A percentile compares a stretch with the other conserved stretches of the same genome.
Evolutionary conservation across 2,329 filamentous ascomycete genomes (phyloP).

Genomic region (Aureobasidium sp.): DNA sequence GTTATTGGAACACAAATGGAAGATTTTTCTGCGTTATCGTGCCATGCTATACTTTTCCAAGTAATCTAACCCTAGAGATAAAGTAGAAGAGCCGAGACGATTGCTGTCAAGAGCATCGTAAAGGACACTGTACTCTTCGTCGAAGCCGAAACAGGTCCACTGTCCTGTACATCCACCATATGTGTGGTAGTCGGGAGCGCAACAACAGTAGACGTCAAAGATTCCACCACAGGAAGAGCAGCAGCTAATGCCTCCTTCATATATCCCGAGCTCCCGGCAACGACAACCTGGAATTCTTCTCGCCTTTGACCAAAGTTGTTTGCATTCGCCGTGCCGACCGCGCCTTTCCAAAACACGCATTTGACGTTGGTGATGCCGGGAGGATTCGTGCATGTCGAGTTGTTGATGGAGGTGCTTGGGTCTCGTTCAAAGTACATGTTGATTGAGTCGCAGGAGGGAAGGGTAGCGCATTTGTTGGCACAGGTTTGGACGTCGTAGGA

Average conservation of each 20-base stretch:
- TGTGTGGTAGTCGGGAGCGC: constrained; percentile 12
- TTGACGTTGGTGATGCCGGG: constrained; percentile 27
- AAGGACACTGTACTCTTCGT: background rate
- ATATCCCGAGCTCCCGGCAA: background rate
- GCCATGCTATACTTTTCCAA: no score
- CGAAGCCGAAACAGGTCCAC: background rate
- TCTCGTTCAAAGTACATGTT: constrained; percentile 14
- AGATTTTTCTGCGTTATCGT: no score
- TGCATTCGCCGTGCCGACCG: constrained; percentile 21
- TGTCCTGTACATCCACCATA: background rate
- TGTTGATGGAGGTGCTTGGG: constrained; percentile 23
- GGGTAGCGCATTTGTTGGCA: background rate
- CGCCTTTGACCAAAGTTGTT: constrained; percentile 24
- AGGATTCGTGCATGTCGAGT: constrained; percentile 29
- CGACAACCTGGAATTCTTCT: constrained; percentile 11
- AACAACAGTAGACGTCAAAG: background rate
- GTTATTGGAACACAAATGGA: no score
- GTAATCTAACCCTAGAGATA: background rate
- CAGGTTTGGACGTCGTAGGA: background rate
- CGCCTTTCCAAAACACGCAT: constrained; percentile 26
- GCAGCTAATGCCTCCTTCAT: constrained; percentile 17
- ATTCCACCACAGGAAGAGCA: constrained; percentile 2
- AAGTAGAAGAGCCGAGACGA: background rate
- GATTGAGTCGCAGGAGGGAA: constrained; percentile 13
- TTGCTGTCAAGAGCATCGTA: no score